phyloP scores from a whole-genome alignment of 495 filamentous ascomycete genomes.

The Neurospora sublineolata region DNA sequence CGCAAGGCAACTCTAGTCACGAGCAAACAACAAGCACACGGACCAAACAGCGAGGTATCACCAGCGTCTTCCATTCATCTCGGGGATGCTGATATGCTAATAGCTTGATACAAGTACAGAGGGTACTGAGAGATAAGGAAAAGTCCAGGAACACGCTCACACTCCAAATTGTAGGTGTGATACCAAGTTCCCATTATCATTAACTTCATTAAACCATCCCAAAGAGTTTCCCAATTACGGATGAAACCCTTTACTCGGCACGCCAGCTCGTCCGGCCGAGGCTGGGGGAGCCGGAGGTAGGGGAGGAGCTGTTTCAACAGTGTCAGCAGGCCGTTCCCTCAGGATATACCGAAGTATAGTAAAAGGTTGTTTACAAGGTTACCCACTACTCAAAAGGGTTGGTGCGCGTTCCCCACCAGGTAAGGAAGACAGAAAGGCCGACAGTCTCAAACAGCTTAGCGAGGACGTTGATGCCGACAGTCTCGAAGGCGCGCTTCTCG shows the following conservation, averaged over 20 bases:
- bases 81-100: background rate
- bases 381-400: conserved; percentile 58
- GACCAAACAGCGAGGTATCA: background rate
- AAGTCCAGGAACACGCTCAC: background rate
- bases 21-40: background rate
- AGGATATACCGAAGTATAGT: background rate
- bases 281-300: background rate
- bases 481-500: conserved; percentile 85
- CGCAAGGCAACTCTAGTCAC: background rate
- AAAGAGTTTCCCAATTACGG: background rate
- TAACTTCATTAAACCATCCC: background rate
- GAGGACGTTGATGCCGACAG: conserved; percentile 70
- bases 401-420: conserved; percentile 93
- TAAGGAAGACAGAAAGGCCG: conserved; percentile 81
- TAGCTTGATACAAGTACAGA: conserved; percentile 1
- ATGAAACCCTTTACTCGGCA: conserved; percentile 8
- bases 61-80: background rate
- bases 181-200: conserved; percentile 2
- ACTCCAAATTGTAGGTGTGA: background rate
- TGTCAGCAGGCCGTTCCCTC: background rate
- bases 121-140: background rate
- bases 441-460: conserved; percentile 86
- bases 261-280: conserved; percentile 14
- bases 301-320: background rate
- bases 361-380: background rate